Evolutionary conservation across 352 stramenopile genomes (phyloP), one percentile per base, ranked within the genome.

Genomic region (Blastocystis sp.): DNA sequence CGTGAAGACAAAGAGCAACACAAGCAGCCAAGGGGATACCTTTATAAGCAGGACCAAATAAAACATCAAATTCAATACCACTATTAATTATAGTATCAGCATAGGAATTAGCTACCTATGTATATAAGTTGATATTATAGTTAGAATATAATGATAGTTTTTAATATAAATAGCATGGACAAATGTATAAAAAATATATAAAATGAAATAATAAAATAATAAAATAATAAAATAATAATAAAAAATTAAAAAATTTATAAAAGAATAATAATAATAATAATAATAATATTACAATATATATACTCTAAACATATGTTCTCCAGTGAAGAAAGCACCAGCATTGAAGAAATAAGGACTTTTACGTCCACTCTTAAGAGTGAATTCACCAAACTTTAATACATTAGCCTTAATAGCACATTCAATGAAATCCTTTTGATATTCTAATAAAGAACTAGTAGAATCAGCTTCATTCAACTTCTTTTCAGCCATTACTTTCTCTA

Each of bases 1-100:
- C 72, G 52, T 77, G 84, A 28, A 95, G 85, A 34, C 84, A 80
- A 23, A 91, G 84, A 34, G 82, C 83, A 4, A 95, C 86, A 24
- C 89, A 77, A 9, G 85, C 87, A 24, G 80, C 82, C 4, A 98
- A 75, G 25, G 88, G 93, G 70, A 97, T 98, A 48, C 90, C 91
- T 78, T 99, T 99, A 82, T 99, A 99, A 0, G 91, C 91, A 2
- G 91, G 91, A 0, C 91, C 91, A 69, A 99, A 98, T 24, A 98
- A 71, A 41, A 97, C 84, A 65, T 98, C 89, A 68, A 97, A 99
- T 41, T 86, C 77, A 2, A 95, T 71, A 18, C 77, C 79, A 37
- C 76, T 85, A 19, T 78, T 33, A 16, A 67, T 7, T 21, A 73
- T 71, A 9, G 40, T 68, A 70, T 81, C 55, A 57, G 67, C 52